Evolutionary conservation across 176 grass and related monocot genomes (phyloP).

Genomic region (Triticum dicoccoides): DNA sequence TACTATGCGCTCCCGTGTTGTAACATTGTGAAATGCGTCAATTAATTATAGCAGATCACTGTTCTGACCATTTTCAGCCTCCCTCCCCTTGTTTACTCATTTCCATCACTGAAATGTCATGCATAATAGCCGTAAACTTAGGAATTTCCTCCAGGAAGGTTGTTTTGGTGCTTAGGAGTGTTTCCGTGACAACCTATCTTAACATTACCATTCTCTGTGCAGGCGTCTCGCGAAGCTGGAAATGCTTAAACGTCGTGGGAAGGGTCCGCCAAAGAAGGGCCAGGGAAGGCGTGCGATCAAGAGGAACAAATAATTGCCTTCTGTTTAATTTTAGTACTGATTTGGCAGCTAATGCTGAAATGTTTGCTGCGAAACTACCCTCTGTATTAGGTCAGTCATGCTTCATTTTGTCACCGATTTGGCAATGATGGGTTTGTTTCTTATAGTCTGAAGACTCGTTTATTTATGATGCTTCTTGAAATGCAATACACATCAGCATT

Average conservation of each 20-base stretch:
- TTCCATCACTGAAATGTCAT: neutral
- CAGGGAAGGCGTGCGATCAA: slow-evolving; percentile 94
- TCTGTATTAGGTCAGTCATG: neutral
- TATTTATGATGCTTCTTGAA: neutral
- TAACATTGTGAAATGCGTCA: neutral
- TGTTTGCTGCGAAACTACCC: neutral
- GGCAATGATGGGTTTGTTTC: neutral
- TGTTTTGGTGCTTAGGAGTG: neutral
- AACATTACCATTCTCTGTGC: neutral
- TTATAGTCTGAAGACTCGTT: neutral
- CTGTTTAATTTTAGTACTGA: neutral
- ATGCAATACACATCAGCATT: neutral
- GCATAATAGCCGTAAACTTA: neutral
- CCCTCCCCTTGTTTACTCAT: neutral
- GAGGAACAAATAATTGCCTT: slow-evolving; percentile 60
- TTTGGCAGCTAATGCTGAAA: slow-evolving; percentile 6
- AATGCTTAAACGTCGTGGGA: slow-evolving; percentile 90
- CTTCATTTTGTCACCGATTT: neutral
- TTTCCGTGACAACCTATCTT: neutral
- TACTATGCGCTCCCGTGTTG: neutral
- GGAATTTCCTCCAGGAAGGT: neutral
- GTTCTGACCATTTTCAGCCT: neutral
- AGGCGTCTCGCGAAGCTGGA: slow-evolving; percentile 82
- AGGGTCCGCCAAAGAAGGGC: slow-evolving; percentile 95
- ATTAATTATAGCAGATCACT: neutral